A percentile compares a stretch with the other conserved stretches of the same genome.
These are phyloP conservation scores for Ophiobolus disseminans DNA, from an alignment of 2,329 filamentous ascomycete genomes.

Conservation along the genomic window DNA sequence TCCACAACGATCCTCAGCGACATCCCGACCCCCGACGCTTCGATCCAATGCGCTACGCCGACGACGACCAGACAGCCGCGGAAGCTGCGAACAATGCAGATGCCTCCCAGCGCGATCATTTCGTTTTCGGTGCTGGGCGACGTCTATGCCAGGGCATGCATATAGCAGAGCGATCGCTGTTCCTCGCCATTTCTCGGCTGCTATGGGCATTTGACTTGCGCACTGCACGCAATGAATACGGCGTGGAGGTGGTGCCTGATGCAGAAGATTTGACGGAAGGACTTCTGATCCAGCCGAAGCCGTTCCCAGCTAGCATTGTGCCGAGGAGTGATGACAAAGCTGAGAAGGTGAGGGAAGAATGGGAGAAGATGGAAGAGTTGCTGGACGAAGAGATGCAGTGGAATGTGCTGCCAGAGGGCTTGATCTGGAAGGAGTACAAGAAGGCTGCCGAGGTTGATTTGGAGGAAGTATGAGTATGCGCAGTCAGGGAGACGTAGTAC, in stretches of 20 bases:
- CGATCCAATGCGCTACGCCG: conserved; percentile 51
- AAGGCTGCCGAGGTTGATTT: conserved; percentile 6
- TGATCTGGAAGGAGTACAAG: conserved; percentile 23
- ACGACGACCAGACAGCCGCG: conserved; percentile 35
- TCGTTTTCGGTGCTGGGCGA: conserved; percentile 48
- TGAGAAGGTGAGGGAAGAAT: conserved; percentile 17
- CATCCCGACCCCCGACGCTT: conserved; percentile 54
- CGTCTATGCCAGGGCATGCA: conserved; percentile 50
- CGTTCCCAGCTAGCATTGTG: conserved; percentile 24
- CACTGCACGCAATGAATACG: conserved; percentile 2
- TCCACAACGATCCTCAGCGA: conserved; percentile 50
- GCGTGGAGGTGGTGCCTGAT: conserved; percentile 17
- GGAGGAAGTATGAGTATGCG: too few relatives aligned
- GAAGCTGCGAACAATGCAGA: conserved; percentile 43
- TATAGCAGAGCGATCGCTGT: conserved; percentile 43
- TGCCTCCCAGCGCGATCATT: conserved; percentile 42
- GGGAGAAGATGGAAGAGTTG: conserved; percentile 21
- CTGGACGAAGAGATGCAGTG: conserved; percentile 29
- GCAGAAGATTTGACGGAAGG: conserved; percentile 24
- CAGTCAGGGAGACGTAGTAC: too few relatives aligned
- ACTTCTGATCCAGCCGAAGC: conserved; percentile 22
- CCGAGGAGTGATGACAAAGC: conserved; percentile 18
- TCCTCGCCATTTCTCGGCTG: conserved; percentile 39
- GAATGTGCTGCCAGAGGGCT: conserved; percentile 24
- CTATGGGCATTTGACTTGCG: conserved; percentile 45